A percentile compares a stretch with the other conserved stretches of the same genome.
These are phyloP conservation scores for Cystobasidium tubakii DNA, from an alignment of 768 basidiomycete species.

Conservation along the genomic window DNA sequence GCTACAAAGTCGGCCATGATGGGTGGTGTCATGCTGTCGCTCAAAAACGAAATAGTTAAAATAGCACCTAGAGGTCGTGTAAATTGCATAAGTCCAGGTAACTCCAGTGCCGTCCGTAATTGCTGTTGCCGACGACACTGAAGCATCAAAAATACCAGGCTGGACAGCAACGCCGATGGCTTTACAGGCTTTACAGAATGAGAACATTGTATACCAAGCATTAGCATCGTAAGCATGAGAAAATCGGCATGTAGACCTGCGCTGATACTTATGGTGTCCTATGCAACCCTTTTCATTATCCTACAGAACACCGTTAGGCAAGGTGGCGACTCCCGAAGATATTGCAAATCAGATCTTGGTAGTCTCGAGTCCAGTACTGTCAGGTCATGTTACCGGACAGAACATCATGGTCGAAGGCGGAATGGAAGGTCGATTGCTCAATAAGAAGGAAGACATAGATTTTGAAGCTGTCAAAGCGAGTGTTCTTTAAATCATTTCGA, in stretches of 20 bases:
- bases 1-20: constrained; percentile 38
- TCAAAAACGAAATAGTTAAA: constrained; percentile 76
- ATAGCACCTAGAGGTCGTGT: constrained; percentile 67
- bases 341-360: constrained; percentile 63
- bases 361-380: constrained; percentile 59
- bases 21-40: constrained; percentile 57
- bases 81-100: constrained; percentile 64
- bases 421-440: constrained; percentile 66
- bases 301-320: constrained; percentile 63
- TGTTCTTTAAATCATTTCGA: background rate
- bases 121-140: no score
- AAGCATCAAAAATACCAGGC: no score
- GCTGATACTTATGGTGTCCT: no score
- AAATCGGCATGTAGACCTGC: no score
- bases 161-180: constrained; percentile 57
- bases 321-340: constrained; percentile 61
- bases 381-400: constrained; percentile 61
- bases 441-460: constrained; percentile 41
- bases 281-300: no score
- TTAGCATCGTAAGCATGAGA: constrained; percentile 48
- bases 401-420: constrained; percentile 52
- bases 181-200: constrained; percentile 58
- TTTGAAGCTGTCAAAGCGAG: constrained; percentile 1
- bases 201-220: constrained; percentile 56
- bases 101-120: constrained; percentile 13